These are phyloP conservation scores for Parathielavia hyrcaniae DNA, from an alignment of 495 filamentous ascomycete species.

Conservation along the genomic window DNA sequence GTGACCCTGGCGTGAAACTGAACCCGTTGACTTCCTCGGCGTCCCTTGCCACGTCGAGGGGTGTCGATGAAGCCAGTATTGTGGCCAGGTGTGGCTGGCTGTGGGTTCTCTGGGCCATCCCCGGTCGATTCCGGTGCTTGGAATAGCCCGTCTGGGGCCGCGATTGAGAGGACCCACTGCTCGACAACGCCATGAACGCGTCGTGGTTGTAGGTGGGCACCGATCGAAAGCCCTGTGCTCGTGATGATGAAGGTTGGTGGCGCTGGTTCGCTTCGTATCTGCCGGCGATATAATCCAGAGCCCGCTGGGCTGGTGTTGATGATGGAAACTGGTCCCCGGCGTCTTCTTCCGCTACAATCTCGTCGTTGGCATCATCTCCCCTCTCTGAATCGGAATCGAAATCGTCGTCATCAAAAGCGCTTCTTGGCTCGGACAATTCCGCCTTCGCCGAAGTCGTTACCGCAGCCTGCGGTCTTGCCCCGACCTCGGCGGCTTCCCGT, in stretches of 20 bases:
- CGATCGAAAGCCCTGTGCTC: conserved; percentile 13
- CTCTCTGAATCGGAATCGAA: conserved; percentile 26
- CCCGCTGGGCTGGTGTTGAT: conserved; percentile 35
- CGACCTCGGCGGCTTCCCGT: conserved; percentile 28
- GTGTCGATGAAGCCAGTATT: conserved; percentile 19
- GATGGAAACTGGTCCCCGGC: conserved; percentile 27
- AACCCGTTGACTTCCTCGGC: conserved; percentile 22
- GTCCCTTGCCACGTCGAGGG: conserved; percentile 10
- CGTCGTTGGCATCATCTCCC: conserved; percentile 39
- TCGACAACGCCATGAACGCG: conserved; percentile 31
- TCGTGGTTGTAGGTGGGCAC: conserved; percentile 33
- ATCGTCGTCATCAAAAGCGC: conserved; percentile 43
- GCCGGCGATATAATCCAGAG: conserved; percentile 47
- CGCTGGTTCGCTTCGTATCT: conserved; percentile 27
- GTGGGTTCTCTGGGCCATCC: conserved; percentile 39
- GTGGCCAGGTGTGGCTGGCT: conserved; percentile 42
- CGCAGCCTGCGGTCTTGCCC: conserved; percentile 15
- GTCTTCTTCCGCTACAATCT: conserved; percentile 29
- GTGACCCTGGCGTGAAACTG: conserved; percentile 17
- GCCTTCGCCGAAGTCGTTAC: conserved; percentile 7
- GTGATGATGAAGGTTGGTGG: conserved; percentile 13
- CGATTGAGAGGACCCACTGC: conserved; percentile 25
- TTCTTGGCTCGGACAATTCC: conserved; percentile 30
- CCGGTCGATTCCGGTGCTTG: conserved; percentile 31
- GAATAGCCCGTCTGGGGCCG: conserved; percentile 45